A percentile compares a stretch with the other conserved stretches of the same genome.
These are phyloP conservation scores for Spiraea crenata DNA, from an alignment of 331 rosid genomes.

Conservation along the genomic window DNA sequence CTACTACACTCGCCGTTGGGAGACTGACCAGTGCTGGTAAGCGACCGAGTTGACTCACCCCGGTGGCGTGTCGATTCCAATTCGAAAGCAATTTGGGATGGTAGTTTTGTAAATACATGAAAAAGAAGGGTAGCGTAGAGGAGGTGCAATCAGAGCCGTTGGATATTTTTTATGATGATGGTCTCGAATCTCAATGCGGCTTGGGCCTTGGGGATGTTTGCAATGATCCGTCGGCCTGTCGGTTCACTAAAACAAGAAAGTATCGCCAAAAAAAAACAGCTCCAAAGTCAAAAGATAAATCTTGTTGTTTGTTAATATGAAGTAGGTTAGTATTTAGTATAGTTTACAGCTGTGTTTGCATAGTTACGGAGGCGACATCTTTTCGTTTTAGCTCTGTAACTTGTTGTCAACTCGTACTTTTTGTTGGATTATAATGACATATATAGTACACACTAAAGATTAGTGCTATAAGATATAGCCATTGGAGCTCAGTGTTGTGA, in stretches of 20 bases:
- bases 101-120: slow-evolving; percentile 3
- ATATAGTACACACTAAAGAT: neutral
- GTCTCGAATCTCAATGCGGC: neutral
- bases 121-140: neutral
- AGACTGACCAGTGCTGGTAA: slow-evolving; percentile 99
- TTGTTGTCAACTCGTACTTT: neutral
- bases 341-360: neutral
- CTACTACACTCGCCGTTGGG: slow-evolving; percentile 72
- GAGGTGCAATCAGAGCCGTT: slow-evolving; percentile 28
- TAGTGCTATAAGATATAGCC: neutral
- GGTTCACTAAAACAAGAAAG: neutral
- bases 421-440: neutral
- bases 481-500: slow-evolving; percentile 25
- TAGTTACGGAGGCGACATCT: neutral
- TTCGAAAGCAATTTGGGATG: neutral
- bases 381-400: neutral
- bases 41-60: slow-evolving; percentile 18
- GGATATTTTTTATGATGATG: slow-evolving; percentile 5
- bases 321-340: too few species aligned
- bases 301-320: neutral
- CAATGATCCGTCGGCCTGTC: neutral
- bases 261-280: neutral
- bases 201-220: neutral
- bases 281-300: slow-evolving; percentile 7
- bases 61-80: neutral